These are phyloP conservation scores for Xanthoceras sorbifolium DNA, from an alignment of 345 rosid genomes.

Conservation along the genomic window DNA sequence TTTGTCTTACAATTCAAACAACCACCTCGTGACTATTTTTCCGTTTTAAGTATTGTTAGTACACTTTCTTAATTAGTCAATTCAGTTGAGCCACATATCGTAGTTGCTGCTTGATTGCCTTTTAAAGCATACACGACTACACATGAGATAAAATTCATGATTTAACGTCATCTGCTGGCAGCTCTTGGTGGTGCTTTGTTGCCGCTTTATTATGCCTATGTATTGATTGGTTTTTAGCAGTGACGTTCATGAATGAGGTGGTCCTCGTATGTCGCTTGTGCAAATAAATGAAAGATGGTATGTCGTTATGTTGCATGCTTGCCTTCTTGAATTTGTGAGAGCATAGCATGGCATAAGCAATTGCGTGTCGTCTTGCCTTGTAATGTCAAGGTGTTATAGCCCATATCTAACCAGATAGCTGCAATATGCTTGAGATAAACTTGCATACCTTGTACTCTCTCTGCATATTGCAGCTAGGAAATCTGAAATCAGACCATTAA, in stretches of 20 bases:
- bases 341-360: neutral
- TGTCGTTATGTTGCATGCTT: neutral
- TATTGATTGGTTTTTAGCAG: too few relatives aligned
- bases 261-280: too few relatives aligned
- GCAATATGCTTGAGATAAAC: neutral
- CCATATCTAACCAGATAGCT: too few relatives aligned
- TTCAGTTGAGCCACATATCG: neutral
- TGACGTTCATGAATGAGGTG: too few relatives aligned
- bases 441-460: too few relatives aligned
- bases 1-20: neutral
- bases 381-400: too few relatives aligned
- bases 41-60: neutral
- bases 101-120: neutral
- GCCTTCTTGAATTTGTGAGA: neutral
- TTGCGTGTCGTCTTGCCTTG: too few relatives aligned
- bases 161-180: neutral
- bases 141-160: neutral
- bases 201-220: neutral
- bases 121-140: neutral
- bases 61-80: neutral
- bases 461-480: too few relatives aligned
- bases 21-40: neutral
- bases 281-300: too few relatives aligned
- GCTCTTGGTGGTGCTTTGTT: neutral
- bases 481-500: too few relatives aligned